These are phyloP conservation scores for Globisporangium acanthophoron DNA, from an alignment of 352 stramenopile genomes.

Conservation along the genomic window DNA sequence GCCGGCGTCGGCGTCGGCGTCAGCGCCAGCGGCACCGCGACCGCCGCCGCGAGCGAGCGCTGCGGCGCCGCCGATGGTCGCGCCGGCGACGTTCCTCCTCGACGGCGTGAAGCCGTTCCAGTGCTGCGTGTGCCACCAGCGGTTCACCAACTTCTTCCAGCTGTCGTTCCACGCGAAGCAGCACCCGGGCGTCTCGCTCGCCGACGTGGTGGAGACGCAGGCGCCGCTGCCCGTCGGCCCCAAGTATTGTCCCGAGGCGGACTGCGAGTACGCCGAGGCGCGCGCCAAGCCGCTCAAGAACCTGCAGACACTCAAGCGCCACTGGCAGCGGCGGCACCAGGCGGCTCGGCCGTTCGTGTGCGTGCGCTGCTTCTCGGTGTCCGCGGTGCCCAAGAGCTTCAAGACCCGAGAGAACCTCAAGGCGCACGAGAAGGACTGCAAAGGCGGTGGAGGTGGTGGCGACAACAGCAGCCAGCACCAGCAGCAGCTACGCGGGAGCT, in stretches of 20 bases:
- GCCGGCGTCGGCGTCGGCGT: not conserved
- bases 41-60: not conserved
- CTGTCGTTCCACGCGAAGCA: constrained; percentile 68
- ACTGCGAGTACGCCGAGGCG: constrained; percentile 46
- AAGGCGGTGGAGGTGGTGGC: constrained; percentile 8
- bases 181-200: constrained; percentile 26
- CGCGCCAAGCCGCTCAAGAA: constrained; percentile 48
- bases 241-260: constrained; percentile 49
- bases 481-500: not conserved
- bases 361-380: constrained; percentile 21
- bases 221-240: constrained; percentile 43
- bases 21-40: not conserved
- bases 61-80: constrained; percentile 23
- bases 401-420: constrained; percentile 71
- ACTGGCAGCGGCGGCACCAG: constrained; percentile 65
- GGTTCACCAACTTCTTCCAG: constrained; percentile 66
- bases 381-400: constrained; percentile 42
- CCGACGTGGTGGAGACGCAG: constrained; percentile 31
- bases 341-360: constrained; percentile 46
- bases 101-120: constrained; percentile 63
- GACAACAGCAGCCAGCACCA: not conserved
- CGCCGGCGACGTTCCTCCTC: constrained; percentile 44
- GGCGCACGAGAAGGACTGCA: constrained; percentile 63
- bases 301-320: constrained; percentile 68
- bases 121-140: constrained; percentile 47